phyloP scores from a whole-genome alignment of 2,329 filamentous ascomycete species.

The Thielaviopsis ethacetica region DNA sequence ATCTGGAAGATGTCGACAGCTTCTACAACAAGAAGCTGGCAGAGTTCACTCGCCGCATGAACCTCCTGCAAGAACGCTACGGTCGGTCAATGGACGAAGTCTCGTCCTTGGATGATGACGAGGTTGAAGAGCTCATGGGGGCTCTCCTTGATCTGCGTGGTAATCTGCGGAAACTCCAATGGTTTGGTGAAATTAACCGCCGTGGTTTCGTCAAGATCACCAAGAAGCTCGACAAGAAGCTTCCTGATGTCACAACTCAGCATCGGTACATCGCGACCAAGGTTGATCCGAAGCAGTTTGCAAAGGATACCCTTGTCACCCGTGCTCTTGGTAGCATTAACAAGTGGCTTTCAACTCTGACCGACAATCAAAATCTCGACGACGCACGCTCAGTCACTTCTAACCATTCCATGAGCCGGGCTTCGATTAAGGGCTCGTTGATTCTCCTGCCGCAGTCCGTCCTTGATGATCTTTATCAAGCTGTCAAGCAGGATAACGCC shows the following conservation, averaged over 20 bases:
- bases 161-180: constrained; percentile 80
- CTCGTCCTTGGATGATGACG: constrained; percentile 66
- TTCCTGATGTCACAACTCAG: constrained; percentile 59
- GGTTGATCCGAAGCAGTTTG: constrained; percentile 77
- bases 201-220: constrained; percentile 96
- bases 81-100: constrained; percentile 54
- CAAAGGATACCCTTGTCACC: constrained; percentile 45
- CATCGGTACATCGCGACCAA: constrained; percentile 77
- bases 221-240: constrained; percentile 96
- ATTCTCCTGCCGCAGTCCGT: constrained; percentile 47
- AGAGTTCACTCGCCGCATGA: constrained; percentile 69
- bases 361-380: constrained; percentile 45
- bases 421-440: constrained; percentile 58
- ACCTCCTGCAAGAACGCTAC: constrained; percentile 76
- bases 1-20: constrained; percentile 87
- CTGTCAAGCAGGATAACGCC: constrained; percentile 53
- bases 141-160: constrained; percentile 77
- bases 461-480: constrained; percentile 55
- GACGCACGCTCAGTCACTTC: constrained; percentile 62
- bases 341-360: constrained; percentile 72
- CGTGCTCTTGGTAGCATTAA: constrained; percentile 52
- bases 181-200: constrained; percentile 95
- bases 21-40: constrained; percentile 95
- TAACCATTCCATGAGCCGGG: constrained; percentile 57
- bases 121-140: constrained; percentile 79